These are phyloP conservation scores for Penicillium alfredii DNA, from an alignment of 495 filamentous ascomycete genomes.

Conservation along the genomic window DNA sequence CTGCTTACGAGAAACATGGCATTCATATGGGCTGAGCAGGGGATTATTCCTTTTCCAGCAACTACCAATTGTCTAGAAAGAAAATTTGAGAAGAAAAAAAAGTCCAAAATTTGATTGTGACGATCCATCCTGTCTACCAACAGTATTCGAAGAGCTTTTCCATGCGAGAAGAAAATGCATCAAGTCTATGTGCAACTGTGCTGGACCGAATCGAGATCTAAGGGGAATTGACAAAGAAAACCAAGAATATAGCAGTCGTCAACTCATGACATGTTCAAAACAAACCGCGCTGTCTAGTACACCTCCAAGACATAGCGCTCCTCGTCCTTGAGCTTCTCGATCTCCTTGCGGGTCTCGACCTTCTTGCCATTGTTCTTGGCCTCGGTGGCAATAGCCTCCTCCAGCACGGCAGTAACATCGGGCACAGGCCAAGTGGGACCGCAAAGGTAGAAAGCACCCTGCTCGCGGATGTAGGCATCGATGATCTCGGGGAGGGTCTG, in stretches of 20 bases:
- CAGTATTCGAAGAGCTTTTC: too few species aligned
- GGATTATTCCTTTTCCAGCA: too few species aligned
- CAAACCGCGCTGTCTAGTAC: constrained; percentile 58
- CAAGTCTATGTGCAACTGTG: constrained; percentile 15
- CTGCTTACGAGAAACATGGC: constrained; percentile 8
- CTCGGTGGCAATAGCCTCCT: constrained; percentile 84
- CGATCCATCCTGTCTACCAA: too few species aligned
- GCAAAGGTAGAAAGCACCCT: constrained; percentile 92
- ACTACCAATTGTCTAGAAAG: not conserved
- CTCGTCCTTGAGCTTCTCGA: constrained; percentile 92
- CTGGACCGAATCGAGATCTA: constrained; percentile 18
- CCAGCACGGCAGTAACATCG: constrained; percentile 89
- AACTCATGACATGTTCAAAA: constrained; percentile 15
- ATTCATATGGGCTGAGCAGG: constrained; percentile 6
- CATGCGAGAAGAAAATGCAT: too few species aligned
- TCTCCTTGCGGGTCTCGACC: constrained; percentile 85
- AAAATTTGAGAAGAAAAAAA: constrained; percentile 1
- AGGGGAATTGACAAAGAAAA: constrained; percentile 26
- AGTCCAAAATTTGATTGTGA: not conserved
- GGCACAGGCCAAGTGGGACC: constrained; percentile 98
- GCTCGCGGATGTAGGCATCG: constrained; percentile 79
- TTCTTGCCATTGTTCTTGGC: constrained; percentile 66
- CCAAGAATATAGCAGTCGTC: constrained; percentile 16
- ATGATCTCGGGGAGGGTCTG: constrained; percentile 80
- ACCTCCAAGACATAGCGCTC: constrained; percentile 94